Base-by-base conservation (phyloP, 495 filamentous ascomycete genomes). In the Schizothecium vesticola region DNA sequence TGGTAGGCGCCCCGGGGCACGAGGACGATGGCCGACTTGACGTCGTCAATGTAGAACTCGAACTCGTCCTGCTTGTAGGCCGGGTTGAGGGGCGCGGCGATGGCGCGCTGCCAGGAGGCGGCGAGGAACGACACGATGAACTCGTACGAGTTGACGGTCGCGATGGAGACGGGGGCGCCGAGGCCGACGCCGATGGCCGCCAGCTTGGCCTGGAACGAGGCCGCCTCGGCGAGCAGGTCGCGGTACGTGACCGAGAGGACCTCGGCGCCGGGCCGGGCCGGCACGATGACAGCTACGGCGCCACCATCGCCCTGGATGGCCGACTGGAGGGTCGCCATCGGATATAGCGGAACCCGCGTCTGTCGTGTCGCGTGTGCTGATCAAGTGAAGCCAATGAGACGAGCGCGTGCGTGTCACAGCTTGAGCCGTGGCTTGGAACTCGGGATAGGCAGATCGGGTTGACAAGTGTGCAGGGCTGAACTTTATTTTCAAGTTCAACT, bases 31-130 rank as follows among this genome's bases (percentile, higher is more conserved):
- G 88, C 89, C 11, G 91, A 91, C 72, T 85, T 90, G 71, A 95
- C 84, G 76, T 95, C 91, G 43, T 91, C 88, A 70, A 94, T 93
- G 76, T 93, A 95, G 79, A 95, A 94, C 76, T 94, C 91, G 74
- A 94, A 93, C 76, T 94, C 92, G 28, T 88, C 87, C 73, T 94
- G 90, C 80, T 92, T 93, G 80, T 95, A 94, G 28, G 87, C 89
- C 23, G 91, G 86, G 78, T 94, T 94, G 63, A 95, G 81, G 3
- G 92, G 92, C 5, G 91, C 92, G 23, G 91, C 92, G 70, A 93
- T 90, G 26, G 81, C 89, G 67, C 92, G 86, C 80, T 94, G 92
- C 85, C 87, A 90, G 8, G 90, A 86, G 19, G 87, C 83, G 19
- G 91, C 92, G 24, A 95, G 83, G 80, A 95, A 95, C 1, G 90